phyloP scores from a whole-genome alignment of 176 grass and related monocot genomes.

The Rhynchospora tenuis region DNA sequence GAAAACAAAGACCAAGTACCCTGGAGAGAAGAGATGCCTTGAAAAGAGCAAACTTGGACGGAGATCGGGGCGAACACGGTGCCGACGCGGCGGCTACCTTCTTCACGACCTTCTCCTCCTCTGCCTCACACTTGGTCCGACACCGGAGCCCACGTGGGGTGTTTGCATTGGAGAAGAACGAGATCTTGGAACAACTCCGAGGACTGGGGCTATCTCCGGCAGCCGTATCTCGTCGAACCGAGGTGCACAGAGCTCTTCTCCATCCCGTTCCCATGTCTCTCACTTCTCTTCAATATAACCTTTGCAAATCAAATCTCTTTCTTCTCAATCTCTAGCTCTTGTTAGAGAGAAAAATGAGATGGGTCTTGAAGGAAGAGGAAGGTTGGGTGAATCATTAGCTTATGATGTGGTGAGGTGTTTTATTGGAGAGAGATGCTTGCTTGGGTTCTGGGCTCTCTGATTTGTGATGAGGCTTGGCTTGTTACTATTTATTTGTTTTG shows the following conservation, averaged over 20 bases:
- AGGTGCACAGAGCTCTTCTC: slow-evolving; percentile 93
- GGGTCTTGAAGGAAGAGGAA: not conserved
- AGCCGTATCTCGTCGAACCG: slow-evolving; percentile 44
- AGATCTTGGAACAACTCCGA: slow-evolving; percentile 36
- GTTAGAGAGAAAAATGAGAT: not conserved
- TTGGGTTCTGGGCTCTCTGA: not conserved
- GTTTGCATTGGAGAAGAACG: slow-evolving; percentile 66
- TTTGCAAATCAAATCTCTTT: not conserved
- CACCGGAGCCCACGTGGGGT: slow-evolving; percentile 34
- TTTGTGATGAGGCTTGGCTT: not conserved
- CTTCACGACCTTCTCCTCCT: slow-evolving; percentile 9
- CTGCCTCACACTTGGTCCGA: slow-evolving; percentile 32
- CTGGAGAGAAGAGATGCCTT: slow-evolving; percentile 77
- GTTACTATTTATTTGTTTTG: not conserved
- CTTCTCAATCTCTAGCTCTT: not conserved
- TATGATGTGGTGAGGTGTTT: not conserved
- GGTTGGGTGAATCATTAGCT: not conserved
- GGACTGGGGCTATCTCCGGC: slow-evolving; percentile 21
- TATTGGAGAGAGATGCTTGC: not conserved
- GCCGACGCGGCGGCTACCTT: slow-evolving; percentile 28
- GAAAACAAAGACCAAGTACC: not conserved
- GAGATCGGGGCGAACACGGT: slow-evolving; percentile 85
- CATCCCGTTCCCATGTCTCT: slow-evolving; percentile 65
- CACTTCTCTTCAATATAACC: not conserved
- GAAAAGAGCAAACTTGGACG: slow-evolving; percentile 73